Percentiles rank a stretch among this genome's conserved stretches.
These are phyloP conservation scores for Erysimum cheiri DNA, from an alignment of 441 rosid genomes.

Conservation along the genomic window DNA sequence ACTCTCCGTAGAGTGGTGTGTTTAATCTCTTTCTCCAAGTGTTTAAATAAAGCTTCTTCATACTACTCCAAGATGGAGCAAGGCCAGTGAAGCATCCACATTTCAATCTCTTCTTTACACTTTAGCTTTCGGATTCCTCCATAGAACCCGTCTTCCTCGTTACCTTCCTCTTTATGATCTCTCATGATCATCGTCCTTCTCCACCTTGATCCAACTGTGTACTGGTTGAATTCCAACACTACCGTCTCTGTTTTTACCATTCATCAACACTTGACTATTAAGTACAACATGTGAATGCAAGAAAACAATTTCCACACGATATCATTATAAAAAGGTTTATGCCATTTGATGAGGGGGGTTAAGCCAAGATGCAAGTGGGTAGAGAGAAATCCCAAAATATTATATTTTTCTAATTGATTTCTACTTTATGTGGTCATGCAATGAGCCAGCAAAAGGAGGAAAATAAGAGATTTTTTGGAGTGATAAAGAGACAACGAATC, in stretches of 20 bases:
- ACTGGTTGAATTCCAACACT: slow-evolving; percentile 69
- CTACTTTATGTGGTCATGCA: slow-evolving; percentile 36
- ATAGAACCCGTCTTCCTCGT: slow-evolving; percentile 85
- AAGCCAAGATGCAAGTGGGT: slow-evolving; percentile 20
- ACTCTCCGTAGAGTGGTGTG: neutral
- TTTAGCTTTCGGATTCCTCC: slow-evolving; percentile 75
- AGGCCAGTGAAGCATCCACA: slow-evolving; percentile 82
- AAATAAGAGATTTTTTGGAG: slow-evolving; percentile 11
- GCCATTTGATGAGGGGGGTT: slow-evolving; percentile 1
- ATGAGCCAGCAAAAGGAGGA: slow-evolving; percentile 47
- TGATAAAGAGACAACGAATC: slow-evolving; percentile 28
- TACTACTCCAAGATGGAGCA: slow-evolving; percentile 59
- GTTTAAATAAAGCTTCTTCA: neutral
- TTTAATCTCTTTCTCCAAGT: neutral
- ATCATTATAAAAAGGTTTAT: neutral
- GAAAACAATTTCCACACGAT: neutral
- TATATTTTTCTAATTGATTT: slow-evolving; percentile 28
- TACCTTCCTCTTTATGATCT: slow-evolving; percentile 86
- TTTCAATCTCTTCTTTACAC: slow-evolving; percentile 57
- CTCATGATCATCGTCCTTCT: slow-evolving; percentile 62
- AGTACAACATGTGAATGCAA: slow-evolving; percentile 10
- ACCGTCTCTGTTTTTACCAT: slow-evolving; percentile 58
- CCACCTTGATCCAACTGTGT: slow-evolving; percentile 79
- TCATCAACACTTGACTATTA: slow-evolving; percentile 13
- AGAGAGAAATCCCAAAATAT: slow-evolving; percentile 12